Evolutionary conservation across 2,329 filamentous ascomycete genomes (phyloP).

Genomic region (Verticillium albo-atrum): DNA sequence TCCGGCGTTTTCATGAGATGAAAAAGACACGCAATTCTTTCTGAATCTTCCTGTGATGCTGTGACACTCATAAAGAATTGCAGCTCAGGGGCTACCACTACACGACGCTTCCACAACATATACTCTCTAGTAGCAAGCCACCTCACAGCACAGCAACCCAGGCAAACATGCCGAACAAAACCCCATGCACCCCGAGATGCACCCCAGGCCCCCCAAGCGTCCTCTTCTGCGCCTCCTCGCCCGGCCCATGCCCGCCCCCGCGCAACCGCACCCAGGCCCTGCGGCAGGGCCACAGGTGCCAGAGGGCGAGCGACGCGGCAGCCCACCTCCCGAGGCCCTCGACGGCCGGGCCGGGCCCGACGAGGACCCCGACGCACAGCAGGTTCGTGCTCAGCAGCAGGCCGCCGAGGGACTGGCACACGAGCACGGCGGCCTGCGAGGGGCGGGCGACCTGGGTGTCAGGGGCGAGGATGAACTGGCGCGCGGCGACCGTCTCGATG

Average conservation of each 20-base stretch:
- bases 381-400: slow-evolving; percentile 40
- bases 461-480: slow-evolving; percentile 40
- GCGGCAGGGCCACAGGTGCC: slow-evolving; percentile 43
- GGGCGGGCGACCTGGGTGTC: slow-evolving; percentile 36
- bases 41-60: too few species aligned
- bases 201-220: slow-evolving; percentile 40
- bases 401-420: slow-evolving; percentile 43
- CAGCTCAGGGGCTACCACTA: too few species aligned
- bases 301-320: slow-evolving; percentile 37
- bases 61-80: too few species aligned
- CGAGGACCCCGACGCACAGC: slow-evolving; percentile 32
- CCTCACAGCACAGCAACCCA: too few species aligned
- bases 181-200: slow-evolving; percentile 38
- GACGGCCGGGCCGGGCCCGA: slow-evolving; percentile 21
- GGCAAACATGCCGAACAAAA: slow-evolving; percentile 31
- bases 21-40: too few species aligned
- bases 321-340: slow-evolving; percentile 27
- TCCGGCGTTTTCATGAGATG: not conserved
- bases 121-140: too few species aligned
- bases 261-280: slow-evolving; percentile 33
- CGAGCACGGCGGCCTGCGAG: slow-evolving; percentile 31
- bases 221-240: slow-evolving; percentile 10
- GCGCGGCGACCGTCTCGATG: slow-evolving; percentile 36
- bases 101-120: too few species aligned
- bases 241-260: slow-evolving; percentile 10